A percentile compares a stretch with the other conserved stretches of the same genome.
Evolutionary conservation across 352 stramenopile genomes (phyloP).

Genomic region (Phytophthora pinifolia): DNA sequence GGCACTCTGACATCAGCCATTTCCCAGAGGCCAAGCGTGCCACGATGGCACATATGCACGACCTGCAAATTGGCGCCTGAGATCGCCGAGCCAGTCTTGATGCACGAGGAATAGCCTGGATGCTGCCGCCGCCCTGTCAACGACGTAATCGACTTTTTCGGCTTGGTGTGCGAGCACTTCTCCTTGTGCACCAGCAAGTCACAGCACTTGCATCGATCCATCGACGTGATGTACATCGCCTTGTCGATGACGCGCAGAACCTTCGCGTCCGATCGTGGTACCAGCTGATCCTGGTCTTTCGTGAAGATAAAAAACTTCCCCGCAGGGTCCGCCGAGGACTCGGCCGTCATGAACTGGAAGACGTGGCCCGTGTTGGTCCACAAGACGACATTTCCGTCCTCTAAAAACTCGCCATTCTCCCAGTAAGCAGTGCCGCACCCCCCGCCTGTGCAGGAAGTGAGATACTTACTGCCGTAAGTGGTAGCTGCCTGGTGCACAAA

Average conservation of each 20-base stretch:
- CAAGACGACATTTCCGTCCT: conserved; percentile 57
- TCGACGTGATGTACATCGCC: conserved; percentile 48
- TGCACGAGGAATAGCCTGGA: conserved; percentile 56
- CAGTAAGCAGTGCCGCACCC: conserved; percentile 35
- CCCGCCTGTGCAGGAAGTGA: conserved; percentile 6
- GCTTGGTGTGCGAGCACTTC: conserved; percentile 8
- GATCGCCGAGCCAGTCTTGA: conserved; percentile 15
- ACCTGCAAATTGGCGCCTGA: conserved; percentile 27
- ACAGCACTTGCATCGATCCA: conserved; percentile 66
- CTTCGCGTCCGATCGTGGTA: conserved; percentile 76
- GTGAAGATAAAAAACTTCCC: conserved; percentile 85
- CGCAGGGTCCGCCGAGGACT: conserved; percentile 19
- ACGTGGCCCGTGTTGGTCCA: conserved; percentile 72
- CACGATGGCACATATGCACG: conserved; percentile 57
- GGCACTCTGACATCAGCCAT: conserved; percentile 24
- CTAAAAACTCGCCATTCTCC: conserved; percentile 69
- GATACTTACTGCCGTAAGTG: conserved; percentile 11
- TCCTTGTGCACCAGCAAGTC: conserved; percentile 14
- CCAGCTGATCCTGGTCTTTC: conserved; percentile 79
- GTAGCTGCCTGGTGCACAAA: conserved; percentile 31
- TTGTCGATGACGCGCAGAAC: conserved; percentile 49
- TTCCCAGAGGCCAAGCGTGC: conserved; percentile 57
- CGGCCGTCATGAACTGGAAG: conserved; percentile 55
- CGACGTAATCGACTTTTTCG: background rate
- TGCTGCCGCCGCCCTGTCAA: conserved; percentile 14